A percentile compares a stretch with the other conserved stretches of the same genome.
These are phyloP conservation scores for Penicillium taxi DNA, from an alignment of 495 filamentous ascomycete species.

Conservation along the genomic window DNA sequence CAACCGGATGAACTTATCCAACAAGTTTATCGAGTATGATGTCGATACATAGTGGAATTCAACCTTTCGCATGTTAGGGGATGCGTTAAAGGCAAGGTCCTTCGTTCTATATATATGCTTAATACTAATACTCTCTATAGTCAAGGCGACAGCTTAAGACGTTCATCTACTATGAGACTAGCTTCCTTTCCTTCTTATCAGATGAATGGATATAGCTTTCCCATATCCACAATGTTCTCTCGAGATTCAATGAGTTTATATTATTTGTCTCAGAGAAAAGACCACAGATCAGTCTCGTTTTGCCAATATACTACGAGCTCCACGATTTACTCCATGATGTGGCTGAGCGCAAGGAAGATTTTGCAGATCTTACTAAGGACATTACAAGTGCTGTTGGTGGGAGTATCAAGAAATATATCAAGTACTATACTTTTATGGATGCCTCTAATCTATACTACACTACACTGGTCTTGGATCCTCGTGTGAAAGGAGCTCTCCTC, in stretches of 20 bases:
- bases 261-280: conserved; percentile 8
- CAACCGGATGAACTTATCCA: conserved; percentile 3
- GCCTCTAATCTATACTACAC: conserved; percentile 7
- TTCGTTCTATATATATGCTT: no score
- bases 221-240: conserved; percentile 9
- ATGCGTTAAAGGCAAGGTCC: conserved; percentile 4
- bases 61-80: conserved; percentile 5
- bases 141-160: no score
- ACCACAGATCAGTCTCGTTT: conserved; percentile 3
- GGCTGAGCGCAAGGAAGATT: conserved; percentile 4
- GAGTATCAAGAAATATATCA: conserved; percentile 7
- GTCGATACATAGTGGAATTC: conserved; percentile 8
- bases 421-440: conserved; percentile 9
- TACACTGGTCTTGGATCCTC: conserved; percentile 6
- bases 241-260: conserved; percentile 7
- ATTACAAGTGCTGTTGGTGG: conserved; percentile 5
- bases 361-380: conserved; percentile 5
- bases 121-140: conserved; percentile 5
- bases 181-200: conserved; percentile 8
- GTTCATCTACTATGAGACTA: no score
- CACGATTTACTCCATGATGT: conserved; percentile 7
- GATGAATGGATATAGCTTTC: conserved; percentile 8
- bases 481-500: no score
- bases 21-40: conserved; percentile 8
- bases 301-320: conserved; percentile 7